Base-by-base conservation (phyloP, 1,284 basidiomycete species). In the Rhodotorula sp. region DNA sequence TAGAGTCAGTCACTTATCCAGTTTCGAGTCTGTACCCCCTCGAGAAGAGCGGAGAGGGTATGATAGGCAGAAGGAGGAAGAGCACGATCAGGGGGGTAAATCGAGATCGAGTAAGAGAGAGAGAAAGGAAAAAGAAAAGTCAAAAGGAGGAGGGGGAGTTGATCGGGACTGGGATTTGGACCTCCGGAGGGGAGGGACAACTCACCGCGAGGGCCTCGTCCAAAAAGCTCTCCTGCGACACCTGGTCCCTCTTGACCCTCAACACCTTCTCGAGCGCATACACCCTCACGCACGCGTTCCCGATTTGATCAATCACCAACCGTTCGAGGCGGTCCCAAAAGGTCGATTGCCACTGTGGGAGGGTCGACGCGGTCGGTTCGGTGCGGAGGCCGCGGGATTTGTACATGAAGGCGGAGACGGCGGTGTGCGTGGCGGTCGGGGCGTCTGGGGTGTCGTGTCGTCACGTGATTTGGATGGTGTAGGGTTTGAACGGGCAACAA, bases 201-300 rank as follows among this genome's bases (percentile, higher is more conserved):
- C 80, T 67, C 59, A 92, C 91, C 83, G 91, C 90, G 89, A 97
- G 90, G 0, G 90, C 91, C 79, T 94, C 93, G 64, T 95, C 92
- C 21, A 98, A 82, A 80, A 97, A 97, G 14, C 90, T 85, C 2
- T 85, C 83, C 67, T 93, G 90, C 0, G 90, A 88, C 26, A 86
- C 82, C 0, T 88, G 84, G 79, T 95, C 93, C 79, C 87, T 90
- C 83, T 97, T 97, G 77, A 95, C 81, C 78, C 87, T 88, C 45
- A 98, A 84, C 6, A 98, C 95, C 79, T 93, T 97, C 80, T 98
- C 94, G 10, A 99, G 86, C 0, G 90, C 91, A 80, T 97, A 97
- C 73, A 89, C 91, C 85, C 95, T 95, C 79, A 93, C 87, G 80
- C 94, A 97, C 77, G 92, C 92, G 65, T 88, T 89, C 3, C 91